Percentiles rank a stretch among this genome's conserved stretches.
phyloP scores from a whole-genome alignment of 129 eudicot genomes.

The Flaveria linearis region DNA sequence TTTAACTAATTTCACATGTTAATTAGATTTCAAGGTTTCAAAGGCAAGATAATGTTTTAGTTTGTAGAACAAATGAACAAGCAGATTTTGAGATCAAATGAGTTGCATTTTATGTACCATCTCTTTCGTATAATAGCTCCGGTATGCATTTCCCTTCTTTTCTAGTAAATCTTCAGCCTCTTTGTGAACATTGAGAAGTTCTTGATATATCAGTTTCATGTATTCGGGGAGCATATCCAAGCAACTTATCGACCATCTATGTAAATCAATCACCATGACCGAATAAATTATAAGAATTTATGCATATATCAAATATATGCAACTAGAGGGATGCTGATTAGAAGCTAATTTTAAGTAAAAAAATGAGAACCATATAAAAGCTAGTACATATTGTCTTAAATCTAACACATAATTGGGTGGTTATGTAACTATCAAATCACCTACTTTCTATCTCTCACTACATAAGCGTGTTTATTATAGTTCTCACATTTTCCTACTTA shows the following conservation, averaged over 20 bases:
- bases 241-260: conserved; percentile 33
- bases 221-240: conserved; percentile 37
- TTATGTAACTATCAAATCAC: too few relatives aligned
- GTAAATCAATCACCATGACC: background rate
- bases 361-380: too few relatives aligned
- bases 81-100: too few relatives aligned
- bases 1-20: conserved; percentile 3
- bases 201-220: conserved; percentile 26
- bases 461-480: too few relatives aligned
- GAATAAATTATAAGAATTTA: background rate
- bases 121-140: conserved; percentile 19
- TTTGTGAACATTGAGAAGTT: conserved; percentile 26
- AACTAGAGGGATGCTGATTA: background rate
- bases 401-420: too few relatives aligned
- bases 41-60: background rate
- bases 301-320: background rate
- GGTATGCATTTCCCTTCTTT: conserved; percentile 17
- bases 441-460: too few relatives aligned
- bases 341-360: too few relatives aligned
- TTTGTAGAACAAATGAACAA: background rate
- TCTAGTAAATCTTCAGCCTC: conserved; percentile 28
- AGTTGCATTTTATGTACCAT: conserved; percentile 14
- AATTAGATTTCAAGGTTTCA: background rate
- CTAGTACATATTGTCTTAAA: too few relatives aligned
- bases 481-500: too few relatives aligned